Base-by-base conservation (phyloP, 768 basidiomycete genomes). In the Lanmaoa rubissima region DNA sequence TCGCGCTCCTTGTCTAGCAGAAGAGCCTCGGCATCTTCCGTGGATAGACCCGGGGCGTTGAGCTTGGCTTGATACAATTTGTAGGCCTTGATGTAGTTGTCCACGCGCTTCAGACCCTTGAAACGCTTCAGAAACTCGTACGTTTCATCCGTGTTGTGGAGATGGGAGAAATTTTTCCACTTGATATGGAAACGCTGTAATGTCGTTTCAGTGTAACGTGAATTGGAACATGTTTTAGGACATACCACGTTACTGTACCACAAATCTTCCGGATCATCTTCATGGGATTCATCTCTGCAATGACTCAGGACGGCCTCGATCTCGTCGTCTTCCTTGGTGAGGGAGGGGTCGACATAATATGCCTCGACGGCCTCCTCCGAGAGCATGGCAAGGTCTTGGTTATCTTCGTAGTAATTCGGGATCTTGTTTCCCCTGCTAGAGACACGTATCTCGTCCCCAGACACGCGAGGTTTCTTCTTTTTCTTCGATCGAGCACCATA, bases 61-160 rank as follows among this genome's bases (percentile, higher is more conserved):
- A 90, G 78, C 46, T 83, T 82, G 26, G 81, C 77, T 61, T 89
- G 84, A 77, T 90, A 93, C 0, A 70, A 64, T 68, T 89, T 91
- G 76, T 89, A 91, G 35, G 84, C 82, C 69, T 95, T 96, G 82
- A 99, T 97, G 74, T 98, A 99, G 74, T 99, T 98, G 76, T 98
- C 97, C 60, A 99, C 92, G 49, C 94, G 91, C 73, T 98, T 98
- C 63, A 97, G 80, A 28, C 97, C 97, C 69, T 87, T 91, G 82
- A 90, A 98, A 26, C 90, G 85, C 73, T 96, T 98, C 57, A 98
- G 78, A 73, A 96, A 98, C 68, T 94, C 88, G 77, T 98, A 97
- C 16, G 88, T 88, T 74, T 99, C 97, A 69, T 98, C 96, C n/a
- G 97, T 99, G 69, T 99, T 98, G 78, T 98, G 97, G 16, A 98